Evolutionary conservation across 2,329 filamentous ascomycete species (phyloP).

Genomic region (Aspergillus candidus): DNA sequence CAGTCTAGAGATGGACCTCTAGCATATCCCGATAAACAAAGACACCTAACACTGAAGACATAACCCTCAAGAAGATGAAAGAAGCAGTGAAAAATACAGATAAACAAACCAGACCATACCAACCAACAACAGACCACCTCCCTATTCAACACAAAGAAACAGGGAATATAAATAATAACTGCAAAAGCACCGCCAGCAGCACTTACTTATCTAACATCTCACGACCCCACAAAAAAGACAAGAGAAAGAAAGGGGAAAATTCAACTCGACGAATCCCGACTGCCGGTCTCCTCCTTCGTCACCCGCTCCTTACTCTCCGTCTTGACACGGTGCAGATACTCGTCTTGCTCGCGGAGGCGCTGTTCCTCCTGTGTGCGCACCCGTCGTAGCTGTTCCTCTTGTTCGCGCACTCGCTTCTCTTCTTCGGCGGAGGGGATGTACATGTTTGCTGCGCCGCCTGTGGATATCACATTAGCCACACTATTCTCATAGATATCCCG

Average conservation of each 20-base stretch:
- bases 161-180: not conserved
- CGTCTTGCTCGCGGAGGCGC: conserved; percentile 18
- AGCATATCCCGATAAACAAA: too few species aligned
- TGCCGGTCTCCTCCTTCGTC: conserved; percentile 6
- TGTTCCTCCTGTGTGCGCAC: conserved; percentile 25
- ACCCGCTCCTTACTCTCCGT: conserved; percentile 15
- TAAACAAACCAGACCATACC: not conserved
- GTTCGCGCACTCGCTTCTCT: conserved; percentile 23
- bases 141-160: not conserved
- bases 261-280: conserved; percentile 5
- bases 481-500: not conserved
- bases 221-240: not conserved
- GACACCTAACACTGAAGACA: not conserved
- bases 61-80: not conserved
- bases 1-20: too few species aligned
- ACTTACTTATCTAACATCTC: not conserved
- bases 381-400: conserved; percentile 28
- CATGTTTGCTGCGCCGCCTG: conserved; percentile 34
- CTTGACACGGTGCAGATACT: conserved; percentile 5
- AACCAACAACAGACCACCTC: not conserved
- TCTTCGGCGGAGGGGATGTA: conserved; percentile 23
- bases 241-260: not conserved
- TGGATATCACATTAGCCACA: not conserved
- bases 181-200: conserved; percentile 6
- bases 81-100: conserved; percentile 6